Percentiles rank a stretch among this genome's conserved stretches.
These are phyloP conservation scores for Sphenostylis stenocarpa DNA, from an alignment of 306 rosid species.

Conservation along the genomic window DNA sequence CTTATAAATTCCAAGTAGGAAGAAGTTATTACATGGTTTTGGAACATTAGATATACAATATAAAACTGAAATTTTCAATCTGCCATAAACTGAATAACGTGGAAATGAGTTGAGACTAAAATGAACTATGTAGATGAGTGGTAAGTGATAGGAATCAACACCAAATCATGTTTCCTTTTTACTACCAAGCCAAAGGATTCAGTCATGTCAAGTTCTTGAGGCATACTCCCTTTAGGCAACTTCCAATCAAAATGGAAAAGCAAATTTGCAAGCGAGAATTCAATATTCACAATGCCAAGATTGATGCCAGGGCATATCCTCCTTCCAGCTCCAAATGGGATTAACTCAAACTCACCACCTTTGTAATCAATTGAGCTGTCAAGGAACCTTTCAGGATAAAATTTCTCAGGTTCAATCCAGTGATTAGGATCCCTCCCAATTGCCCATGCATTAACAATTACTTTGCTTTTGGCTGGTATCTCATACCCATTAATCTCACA, in stretches of 20 bases:
- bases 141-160: slow-evolving; percentile 25
- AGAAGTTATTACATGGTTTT: too few relatives aligned
- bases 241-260: slow-evolving; percentile 37
- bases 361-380: slow-evolving; percentile 25
- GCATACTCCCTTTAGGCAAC: not conserved
- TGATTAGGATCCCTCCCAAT: slow-evolving; percentile 39
- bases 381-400: slow-evolving; percentile 27
- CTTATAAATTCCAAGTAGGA: too few relatives aligned
- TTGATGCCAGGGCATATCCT: slow-evolving; percentile 21
- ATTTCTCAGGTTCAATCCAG: slow-evolving; percentile 32
- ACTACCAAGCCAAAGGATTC: slow-evolving; percentile 21
- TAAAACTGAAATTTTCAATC: too few relatives aligned
- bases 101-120: too few relatives aligned
- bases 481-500: slow-evolving; percentile 40
- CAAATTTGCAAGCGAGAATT: slow-evolving; percentile 21
- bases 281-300: slow-evolving; percentile 3
- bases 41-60: too few relatives aligned
- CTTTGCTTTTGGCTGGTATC: slow-evolving; percentile 25
- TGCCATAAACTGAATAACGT: too few relatives aligned
- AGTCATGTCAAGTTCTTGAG: slow-evolving; percentile 29
- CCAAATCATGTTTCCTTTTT: slow-evolving; percentile 9
- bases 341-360: slow-evolving; percentile 8
- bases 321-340: slow-evolving; percentile 30
- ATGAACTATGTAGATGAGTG: not conserved
- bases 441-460: slow-evolving; percentile 40